These are phyloP conservation scores for Xylaria polymorpha DNA, from an alignment of 2,329 filamentous ascomycete species.

Conservation along the genomic window DNA sequence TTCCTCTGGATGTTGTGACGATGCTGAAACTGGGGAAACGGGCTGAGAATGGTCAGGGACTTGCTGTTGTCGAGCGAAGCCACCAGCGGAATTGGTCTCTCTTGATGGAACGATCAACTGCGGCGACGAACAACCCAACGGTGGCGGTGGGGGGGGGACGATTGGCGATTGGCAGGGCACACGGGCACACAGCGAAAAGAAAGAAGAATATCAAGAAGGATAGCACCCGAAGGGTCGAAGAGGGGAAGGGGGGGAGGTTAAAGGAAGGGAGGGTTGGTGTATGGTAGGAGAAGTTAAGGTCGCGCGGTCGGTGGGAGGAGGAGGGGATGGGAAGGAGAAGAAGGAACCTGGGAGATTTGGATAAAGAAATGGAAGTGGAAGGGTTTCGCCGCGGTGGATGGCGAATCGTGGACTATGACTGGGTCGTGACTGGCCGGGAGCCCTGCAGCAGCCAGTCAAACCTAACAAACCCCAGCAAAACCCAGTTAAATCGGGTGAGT, in stretches of 20 bases:
- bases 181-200: slow-evolving; percentile 46
- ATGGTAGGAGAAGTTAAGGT: slow-evolving; percentile 43
- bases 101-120: slow-evolving; percentile 41
- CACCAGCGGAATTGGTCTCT: slow-evolving; percentile 37
- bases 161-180: slow-evolving; percentile 42
- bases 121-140: slow-evolving; percentile 45
- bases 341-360: slow-evolving; percentile 38
- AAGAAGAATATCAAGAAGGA: slow-evolving; percentile 48
- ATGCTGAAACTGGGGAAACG: slow-evolving; percentile 33
- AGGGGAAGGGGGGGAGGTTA: slow-evolving; percentile 48
- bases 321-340: slow-evolving; percentile 50
- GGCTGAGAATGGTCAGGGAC: slow-evolving; percentile 24
- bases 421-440: slow-evolving; percentile 6
- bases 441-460: neutral
- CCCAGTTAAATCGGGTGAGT: slow-evolving; percentile 8
- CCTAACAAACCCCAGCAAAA: neutral
- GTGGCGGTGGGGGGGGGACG: slow-evolving; percentile 26
- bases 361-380: slow-evolving; percentile 33
- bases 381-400: slow-evolving; percentile 30
- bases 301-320: slow-evolving; percentile 42
- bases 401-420: slow-evolving; percentile 14
- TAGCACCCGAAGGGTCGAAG: slow-evolving; percentile 52
- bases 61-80: slow-evolving; percentile 37
- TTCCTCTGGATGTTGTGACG: slow-evolving; percentile 36
- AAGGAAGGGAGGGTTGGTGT: slow-evolving; percentile 50